Percentiles rank a stretch among this genome's conserved stretches.
phyloP scores from a whole-genome alignment of 2,329 filamentous ascomycete genomes.

The Paraconiothyrium brasiliense region DNA sequence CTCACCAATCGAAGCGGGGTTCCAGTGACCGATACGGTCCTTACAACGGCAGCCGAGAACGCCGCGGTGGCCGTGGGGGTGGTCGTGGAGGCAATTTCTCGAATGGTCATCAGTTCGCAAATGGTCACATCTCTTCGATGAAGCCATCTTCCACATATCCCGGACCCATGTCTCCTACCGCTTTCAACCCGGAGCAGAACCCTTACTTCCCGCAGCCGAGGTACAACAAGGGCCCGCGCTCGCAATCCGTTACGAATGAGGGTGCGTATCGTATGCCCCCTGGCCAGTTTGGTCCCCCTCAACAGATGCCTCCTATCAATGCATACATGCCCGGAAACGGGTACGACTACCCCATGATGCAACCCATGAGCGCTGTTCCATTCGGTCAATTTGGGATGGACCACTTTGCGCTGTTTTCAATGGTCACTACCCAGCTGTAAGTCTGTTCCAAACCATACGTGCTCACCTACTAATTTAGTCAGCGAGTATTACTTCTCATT shows the following conservation, averaged over 20 bases:
- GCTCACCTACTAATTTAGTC: constrained; percentile 36
- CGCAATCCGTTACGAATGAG: constrained; percentile 69
- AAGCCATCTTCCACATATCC: constrained; percentile 45
- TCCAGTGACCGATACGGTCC: constrained; percentile 43
- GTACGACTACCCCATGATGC: constrained; percentile 66
- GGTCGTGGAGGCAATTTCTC: constrained; percentile 51
- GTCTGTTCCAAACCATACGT: constrained; percentile 25
- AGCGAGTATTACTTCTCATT: constrained; percentile 97
- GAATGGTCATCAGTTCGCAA: constrained; percentile 51
- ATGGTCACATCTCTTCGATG: constrained; percentile 46
- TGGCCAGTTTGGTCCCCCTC: constrained; percentile 46
- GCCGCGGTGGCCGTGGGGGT: constrained; percentile 59
- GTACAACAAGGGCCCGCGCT: constrained; percentile 63
- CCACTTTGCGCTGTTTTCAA: constrained; percentile 63
- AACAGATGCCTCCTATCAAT: constrained; percentile 55
- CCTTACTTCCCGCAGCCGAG: constrained; percentile 45
- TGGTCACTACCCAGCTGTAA: constrained; percentile 69
- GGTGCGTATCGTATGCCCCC: constrained; percentile 57
- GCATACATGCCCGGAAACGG: constrained; percentile 60
- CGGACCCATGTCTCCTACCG: constrained; percentile 49
- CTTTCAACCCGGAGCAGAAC: constrained; percentile 47
- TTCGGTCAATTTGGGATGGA: constrained; percentile 68
- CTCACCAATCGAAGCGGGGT: constrained; percentile 38
- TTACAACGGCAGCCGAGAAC: constrained; percentile 53
- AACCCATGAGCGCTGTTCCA: constrained; percentile 66